Evolutionary conservation across 176 grass and related monocot species (phyloP).

Genomic region (Bolboschoenus planiculmis): DNA sequence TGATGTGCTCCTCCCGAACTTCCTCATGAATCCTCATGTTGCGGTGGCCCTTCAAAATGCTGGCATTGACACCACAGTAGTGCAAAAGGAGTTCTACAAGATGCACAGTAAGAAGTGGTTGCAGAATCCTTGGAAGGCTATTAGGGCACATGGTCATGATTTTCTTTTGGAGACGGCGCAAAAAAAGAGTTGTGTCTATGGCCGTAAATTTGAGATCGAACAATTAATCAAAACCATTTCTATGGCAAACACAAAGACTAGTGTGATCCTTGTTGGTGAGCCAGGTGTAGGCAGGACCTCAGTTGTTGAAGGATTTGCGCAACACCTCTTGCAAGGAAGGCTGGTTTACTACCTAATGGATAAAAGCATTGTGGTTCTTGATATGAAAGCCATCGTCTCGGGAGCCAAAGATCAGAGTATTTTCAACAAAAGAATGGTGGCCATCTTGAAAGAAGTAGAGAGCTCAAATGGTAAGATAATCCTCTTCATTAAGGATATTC

Average conservation of each 20-base stretch:
- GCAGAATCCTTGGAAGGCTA: constrained; percentile 37
- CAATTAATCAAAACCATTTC: constrained; percentile 42
- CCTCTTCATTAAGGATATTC: constrained; percentile 70
- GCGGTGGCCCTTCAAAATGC: constrained; percentile 49
- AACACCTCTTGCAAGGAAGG: constrained; percentile 47
- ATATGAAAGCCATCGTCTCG: constrained; percentile 43
- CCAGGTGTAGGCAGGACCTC: constrained; percentile 67
- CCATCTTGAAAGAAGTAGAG: constrained; percentile 67
- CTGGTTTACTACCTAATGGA: constrained; percentile 50
- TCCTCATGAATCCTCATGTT: constrained; percentile 50
- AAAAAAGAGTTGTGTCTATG: constrained; percentile 58
- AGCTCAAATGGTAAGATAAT: constrained; percentile 60
- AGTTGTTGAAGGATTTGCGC: constrained; percentile 62
- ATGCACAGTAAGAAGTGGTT: constrained; percentile 27
- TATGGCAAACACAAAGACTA: constrained; percentile 53
- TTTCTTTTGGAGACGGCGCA: constrained; percentile 55
- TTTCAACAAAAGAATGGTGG: constrained; percentile 54
- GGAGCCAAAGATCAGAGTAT: constrained; percentile 52
- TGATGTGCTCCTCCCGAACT: constrained; percentile 48
- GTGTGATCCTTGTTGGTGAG: constrained; percentile 61
- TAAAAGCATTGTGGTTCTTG: constrained; percentile 44
- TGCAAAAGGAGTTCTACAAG: constrained; percentile 61
- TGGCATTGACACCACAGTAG: constrained; percentile 33
- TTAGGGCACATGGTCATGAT: constrained; percentile 56
- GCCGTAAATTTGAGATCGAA: constrained; percentile 56